These are phyloP conservation scores for Eimeria nieschulzi DNA, from an alignment of 169 alveolate genomes.

Conservation along the genomic window DNA sequence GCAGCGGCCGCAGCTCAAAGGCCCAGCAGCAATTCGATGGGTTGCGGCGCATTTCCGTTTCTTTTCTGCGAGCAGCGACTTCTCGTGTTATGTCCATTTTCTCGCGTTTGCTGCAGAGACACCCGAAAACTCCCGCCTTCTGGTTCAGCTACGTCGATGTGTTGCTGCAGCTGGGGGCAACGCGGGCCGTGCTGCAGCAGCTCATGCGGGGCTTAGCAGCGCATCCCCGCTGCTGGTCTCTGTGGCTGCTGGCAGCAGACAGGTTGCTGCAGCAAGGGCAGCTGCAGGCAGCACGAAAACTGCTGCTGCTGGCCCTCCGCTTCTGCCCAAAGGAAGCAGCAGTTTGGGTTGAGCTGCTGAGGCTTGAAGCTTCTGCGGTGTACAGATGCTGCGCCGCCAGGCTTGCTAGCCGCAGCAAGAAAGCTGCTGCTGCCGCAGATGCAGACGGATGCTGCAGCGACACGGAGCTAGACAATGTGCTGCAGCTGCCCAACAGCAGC, in stretches of 20 bases:
- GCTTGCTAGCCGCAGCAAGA: neutral
- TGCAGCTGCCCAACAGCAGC: neutral
- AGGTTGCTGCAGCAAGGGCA: slow-evolving; percentile 64
- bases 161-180: slow-evolving; percentile 66
- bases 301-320: slow-evolving; percentile 62
- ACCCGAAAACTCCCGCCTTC: neutral
- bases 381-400: neutral
- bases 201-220: slow-evolving; percentile 16
- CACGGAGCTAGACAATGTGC: neutral
- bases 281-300: slow-evolving; percentile 31
- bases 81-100: slow-evolving; percentile 4
- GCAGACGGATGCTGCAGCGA: slow-evolving; percentile 6
- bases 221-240: slow-evolving; percentile 18
- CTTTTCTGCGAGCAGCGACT: neutral
- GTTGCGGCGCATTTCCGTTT: neutral
- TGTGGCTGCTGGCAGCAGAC: slow-evolving; percentile 63
- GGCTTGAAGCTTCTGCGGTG: slow-evolving; percentile 25
- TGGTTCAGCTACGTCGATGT: slow-evolving; percentile 33
- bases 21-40: neutral
- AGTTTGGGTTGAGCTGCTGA: slow-evolving; percentile 27
- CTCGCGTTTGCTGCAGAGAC: slow-evolving; percentile 31
- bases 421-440: slow-evolving; percentile 18
- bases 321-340: neutral
- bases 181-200: slow-evolving; percentile 24
- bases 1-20: slow-evolving; percentile 13